Evolutionary conservation across 2,329 filamentous ascomycete genomes (phyloP), one percentile per base, ranked within the genome.

Genomic region (Huntiella decipiens): DNA sequence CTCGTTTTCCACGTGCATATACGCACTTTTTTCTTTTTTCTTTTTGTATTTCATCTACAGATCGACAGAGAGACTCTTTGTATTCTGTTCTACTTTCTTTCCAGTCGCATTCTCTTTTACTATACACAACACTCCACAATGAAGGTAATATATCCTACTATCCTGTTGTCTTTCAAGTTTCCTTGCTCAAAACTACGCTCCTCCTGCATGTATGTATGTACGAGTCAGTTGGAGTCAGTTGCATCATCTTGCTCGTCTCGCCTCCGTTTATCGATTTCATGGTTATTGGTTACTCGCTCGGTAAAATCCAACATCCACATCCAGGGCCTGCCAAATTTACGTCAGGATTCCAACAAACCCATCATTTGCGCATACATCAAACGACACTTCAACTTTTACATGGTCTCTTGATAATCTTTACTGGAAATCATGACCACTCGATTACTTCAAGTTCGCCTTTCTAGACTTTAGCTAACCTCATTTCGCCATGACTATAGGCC

Each of bases 401-500:
- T 16, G 16, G 16, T 16, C 16, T 16, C 16, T 16, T 16, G 16
- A 16, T 16, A 19, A 19, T 19, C 17, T 19, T 19, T 19, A 19
- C 17, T 5, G 17, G 17, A 19, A 19, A 19, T 19, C 17, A 5
- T 19, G 5, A 17, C 4, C 3, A 17, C 17, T 17, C 17, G 3
- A 5, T 17, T 17, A 17, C 17, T 19, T 19, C 17, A 19, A 19
- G 5, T 2, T 19, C 4, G 17, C 1, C 17, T 19, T 19, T 19
- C 17, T 19, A 19, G 17, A 19, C 16, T 39, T 12, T 6, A 6
- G 15, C 38, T 39, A 39, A 19, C 38, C 5, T 39, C 38, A 4
- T 39, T 22, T 19, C 11, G 4, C 5, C 61, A 62, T 57, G 55
- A 36, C 5, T 68, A 41, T 66, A 85, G 80, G 79, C 79, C 60